Conservation (phyloP, 805 yeast species). For the Dipodascopsis uninucleata region DNA sequence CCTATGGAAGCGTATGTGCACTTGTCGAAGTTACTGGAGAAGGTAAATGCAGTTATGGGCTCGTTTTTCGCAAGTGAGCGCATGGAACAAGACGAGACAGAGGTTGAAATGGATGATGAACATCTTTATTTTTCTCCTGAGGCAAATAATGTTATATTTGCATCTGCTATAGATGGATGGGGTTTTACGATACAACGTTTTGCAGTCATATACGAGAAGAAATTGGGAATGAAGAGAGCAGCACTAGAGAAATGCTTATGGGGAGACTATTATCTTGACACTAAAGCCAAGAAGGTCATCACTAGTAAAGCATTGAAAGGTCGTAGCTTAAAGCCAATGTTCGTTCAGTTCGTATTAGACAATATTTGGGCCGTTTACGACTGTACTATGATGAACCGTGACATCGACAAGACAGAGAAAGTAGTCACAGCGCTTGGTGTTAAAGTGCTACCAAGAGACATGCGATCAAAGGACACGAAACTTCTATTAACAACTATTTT, state of each 20-base stretch:
- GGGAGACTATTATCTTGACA: constrained; percentile 91
- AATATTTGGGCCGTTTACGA: constrained; percentile 90
- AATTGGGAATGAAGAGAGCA: constrained; percentile 76
- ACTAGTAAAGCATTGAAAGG: constrained; percentile 59
- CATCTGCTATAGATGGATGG: constrained; percentile 95
- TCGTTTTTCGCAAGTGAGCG: constrained; percentile 89
- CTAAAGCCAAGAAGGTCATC: constrained; percentile 80
- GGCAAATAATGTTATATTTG: constrained; percentile 83
- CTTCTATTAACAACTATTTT: constrained; percentile 60
- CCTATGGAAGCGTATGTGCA: constrained; percentile 85
- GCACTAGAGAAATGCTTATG: constrained; percentile 82
- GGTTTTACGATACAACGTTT: constrained; percentile 89
- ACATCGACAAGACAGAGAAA: constrained; percentile 68
- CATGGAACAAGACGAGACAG: constrained; percentile 80
- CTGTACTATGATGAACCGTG: constrained; percentile 58
- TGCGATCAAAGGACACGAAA: constrained; percentile 73
- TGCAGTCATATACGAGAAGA: constrained; percentile 78
- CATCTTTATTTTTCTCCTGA: constrained; percentile 85
- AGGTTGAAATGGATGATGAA: constrained; percentile 70
- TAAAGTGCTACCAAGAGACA: constrained; percentile 67
- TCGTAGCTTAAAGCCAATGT: constrained; percentile 66
- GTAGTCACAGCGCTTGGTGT: constrained; percentile 68
- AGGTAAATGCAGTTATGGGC: constrained; percentile 91
- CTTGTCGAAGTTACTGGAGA: constrained; percentile 74
- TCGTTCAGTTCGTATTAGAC: constrained; percentile 81